Base-by-base conservation (phyloP, 257 asterid genomes). In the Petunia axillaris region DNA sequence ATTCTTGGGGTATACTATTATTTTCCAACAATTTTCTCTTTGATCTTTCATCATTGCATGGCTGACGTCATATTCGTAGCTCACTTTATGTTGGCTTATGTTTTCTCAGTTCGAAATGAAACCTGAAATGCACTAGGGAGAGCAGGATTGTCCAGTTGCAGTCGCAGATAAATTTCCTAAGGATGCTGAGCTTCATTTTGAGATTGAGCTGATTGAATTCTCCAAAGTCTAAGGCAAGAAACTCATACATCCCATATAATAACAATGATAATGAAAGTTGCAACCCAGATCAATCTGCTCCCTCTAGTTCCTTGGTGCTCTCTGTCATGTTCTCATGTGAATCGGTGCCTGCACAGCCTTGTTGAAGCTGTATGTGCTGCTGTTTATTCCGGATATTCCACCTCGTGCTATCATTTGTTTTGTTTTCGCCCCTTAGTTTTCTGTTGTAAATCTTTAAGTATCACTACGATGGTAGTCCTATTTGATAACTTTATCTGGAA, bases 171-270 rank as follows among this genome's bases (percentile, higher is more conserved):
- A 89, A 83, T 96, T 96, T 84, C 99, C 98, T 43, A 96, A 91
- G 91, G 96, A 94, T 82, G 89, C 85, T 43, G 97, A 91, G 85
- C 98, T 96, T 90, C 98, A 96, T 90, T 92, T 92, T 86, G 99
- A 95, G 90, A 92, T 92, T 77, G 25, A 25, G 25, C 25, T 25
- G 25, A 25, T 25, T 25, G 25, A 92, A 76, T 96, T 91, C 87
- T 86, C 94, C 55, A 96, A 96, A 91, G 92, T 87, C 87, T 25
- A 94, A 96, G 99, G 99, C 87, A 92, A 88, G 95, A 59, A 78
- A 37, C 79, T 82, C n/a, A 6, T 78, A 77, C 15, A 63, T 79
- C 62, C 14, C 38, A 2, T 52, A 10, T 73, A 50, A 35, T 1
- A 13, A 0, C 77, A 48, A 9, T 71, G 62, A 50, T 25, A 50